phyloP scores from a whole-genome alignment of 2,329 filamentous ascomycete species.

The Arthrinium phaeospermum region DNA sequence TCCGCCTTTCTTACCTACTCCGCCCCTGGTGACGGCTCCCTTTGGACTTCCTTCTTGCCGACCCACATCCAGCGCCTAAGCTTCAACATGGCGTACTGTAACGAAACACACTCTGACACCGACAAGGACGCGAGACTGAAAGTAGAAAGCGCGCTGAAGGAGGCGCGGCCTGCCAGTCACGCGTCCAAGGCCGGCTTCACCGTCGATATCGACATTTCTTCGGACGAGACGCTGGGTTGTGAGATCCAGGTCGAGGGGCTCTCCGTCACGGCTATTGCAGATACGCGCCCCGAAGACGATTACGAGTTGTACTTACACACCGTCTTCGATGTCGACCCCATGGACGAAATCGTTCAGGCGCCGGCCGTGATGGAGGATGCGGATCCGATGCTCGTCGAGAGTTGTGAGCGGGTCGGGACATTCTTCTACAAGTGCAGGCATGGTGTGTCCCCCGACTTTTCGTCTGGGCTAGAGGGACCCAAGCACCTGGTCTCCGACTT shows the following conservation, averaged over 20 bases:
- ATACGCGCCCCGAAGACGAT: conserved; percentile 37
- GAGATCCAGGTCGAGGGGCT: conserved; percentile 38
- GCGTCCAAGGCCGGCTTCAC: conserved; percentile 38
- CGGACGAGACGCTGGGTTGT: conserved; percentile 32
- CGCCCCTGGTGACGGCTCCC: conserved; percentile 46
- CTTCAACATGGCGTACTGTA: conserved; percentile 44
- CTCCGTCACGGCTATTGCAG: conserved; percentile 34
- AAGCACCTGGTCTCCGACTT: background rate
- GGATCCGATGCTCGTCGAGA: conserved; percentile 39
- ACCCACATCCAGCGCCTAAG: conserved; percentile 40
- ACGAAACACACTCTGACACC: conserved; percentile 20
- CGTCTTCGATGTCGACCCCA: conserved; percentile 47
- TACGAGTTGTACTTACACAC: conserved; percentile 39
- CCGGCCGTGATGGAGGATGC: conserved; percentile 20
- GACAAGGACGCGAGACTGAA: conserved; percentile 35
- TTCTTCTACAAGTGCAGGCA: conserved; percentile 34
- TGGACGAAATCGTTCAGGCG: conserved; percentile 41
- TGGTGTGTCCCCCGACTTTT: background rate
- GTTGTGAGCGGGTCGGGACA: conserved; percentile 42
- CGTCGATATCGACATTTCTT: conserved; percentile 35
- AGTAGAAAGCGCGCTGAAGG: conserved; percentile 38
- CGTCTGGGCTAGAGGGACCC: background rate
- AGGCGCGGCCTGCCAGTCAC: conserved; percentile 23
- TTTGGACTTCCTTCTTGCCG: conserved; percentile 51
- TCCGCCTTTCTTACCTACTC: conserved; percentile 48